phyloP scores from a whole-genome alignment of 2,329 filamentous ascomycete genomes.

The Paraconiothyrium sp. region DNA sequence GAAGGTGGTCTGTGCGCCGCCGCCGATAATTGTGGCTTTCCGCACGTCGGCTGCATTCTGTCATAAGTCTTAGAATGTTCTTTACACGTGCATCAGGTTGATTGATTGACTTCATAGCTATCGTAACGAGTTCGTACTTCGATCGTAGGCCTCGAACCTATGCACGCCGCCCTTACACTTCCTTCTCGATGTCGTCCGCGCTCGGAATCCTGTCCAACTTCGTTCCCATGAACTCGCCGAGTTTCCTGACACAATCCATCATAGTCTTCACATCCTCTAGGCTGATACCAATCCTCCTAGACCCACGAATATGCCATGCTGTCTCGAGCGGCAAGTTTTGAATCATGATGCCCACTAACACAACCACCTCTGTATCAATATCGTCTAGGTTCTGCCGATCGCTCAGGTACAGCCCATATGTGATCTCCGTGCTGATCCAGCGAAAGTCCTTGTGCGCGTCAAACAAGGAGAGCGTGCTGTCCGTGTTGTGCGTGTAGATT shows the following conservation, averaged over 20 bases:
- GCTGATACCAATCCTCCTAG: constrained; percentile 56
- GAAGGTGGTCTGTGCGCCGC: constrained; percentile 9
- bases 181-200: constrained; percentile 29
- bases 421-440: constrained; percentile 48
- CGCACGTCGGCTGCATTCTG: background rate
- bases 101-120: background rate
- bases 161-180: constrained; percentile 14
- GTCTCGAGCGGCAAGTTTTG: constrained; percentile 63
- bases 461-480: constrained; percentile 25
- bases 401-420: constrained; percentile 65
- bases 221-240: constrained; percentile 27
- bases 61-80: background rate
- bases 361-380: constrained; percentile 63
- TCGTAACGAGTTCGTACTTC: background rate
- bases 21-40: background rate
- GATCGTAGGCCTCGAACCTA: background rate
- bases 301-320: constrained; percentile 63
- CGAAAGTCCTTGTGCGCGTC: constrained; percentile 29
- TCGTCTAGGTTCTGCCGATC: constrained; percentile 63
- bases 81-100: background rate
- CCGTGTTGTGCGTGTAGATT: constrained; percentile 63
- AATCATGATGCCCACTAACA: constrained; percentile 63
- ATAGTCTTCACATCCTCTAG: constrained; percentile 53
- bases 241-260: constrained; percentile 41
- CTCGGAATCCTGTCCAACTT: constrained; percentile 25